Base-by-base conservation (phyloP, 179 eudicot genomes). In the Camellia oleifera region DNA sequence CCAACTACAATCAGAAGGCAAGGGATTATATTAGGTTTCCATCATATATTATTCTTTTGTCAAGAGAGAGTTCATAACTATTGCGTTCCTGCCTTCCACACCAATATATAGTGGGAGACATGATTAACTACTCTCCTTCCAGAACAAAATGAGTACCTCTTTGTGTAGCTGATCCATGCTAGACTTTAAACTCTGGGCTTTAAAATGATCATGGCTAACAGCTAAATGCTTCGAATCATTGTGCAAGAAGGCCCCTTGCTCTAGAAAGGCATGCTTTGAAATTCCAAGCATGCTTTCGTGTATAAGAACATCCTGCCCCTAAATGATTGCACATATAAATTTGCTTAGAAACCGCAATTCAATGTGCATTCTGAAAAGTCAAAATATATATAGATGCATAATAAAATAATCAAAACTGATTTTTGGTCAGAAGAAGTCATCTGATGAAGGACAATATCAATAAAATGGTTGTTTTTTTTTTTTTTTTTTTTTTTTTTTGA, bases 131-230 rank as follows among this genome's bases (percentile, higher is more conserved):
- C 63, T 81, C 72, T 26, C 66, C 5, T 66, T 46, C 18, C 32
- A 54, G 69, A 52, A 75, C 45, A 45, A 78, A 66, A 44, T 26
- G 78, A 17, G 66, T 95, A 95, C 98, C 98, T 92, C 97, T 81
- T 91, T 88, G 9, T 90, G 94, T 72, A 95, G 79, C 65, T 86
- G 90, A 75, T 94, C 93, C 86, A 95, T 89, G 90, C 92, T 89
- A 64, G 94, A 93, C 84, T 81, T 88, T 80, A 95, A 80, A 61
- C 79, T 84, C 78, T 84, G 82, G 20, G 88, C 83, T 80, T 85
- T 86, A 48, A 88, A 80, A 82, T 84, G 87, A 66, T 86, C 85
- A 56, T 78, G 66, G 40, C 67, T 79, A 76, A 84, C 81, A 74
- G 88, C 73, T 72, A 77, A 65, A 40, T 85, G 83, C 75, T 77